phyloP scores from a whole-genome alignment of 1,284 basidiomycete species.

The Ustilago esculenta region DNA sequence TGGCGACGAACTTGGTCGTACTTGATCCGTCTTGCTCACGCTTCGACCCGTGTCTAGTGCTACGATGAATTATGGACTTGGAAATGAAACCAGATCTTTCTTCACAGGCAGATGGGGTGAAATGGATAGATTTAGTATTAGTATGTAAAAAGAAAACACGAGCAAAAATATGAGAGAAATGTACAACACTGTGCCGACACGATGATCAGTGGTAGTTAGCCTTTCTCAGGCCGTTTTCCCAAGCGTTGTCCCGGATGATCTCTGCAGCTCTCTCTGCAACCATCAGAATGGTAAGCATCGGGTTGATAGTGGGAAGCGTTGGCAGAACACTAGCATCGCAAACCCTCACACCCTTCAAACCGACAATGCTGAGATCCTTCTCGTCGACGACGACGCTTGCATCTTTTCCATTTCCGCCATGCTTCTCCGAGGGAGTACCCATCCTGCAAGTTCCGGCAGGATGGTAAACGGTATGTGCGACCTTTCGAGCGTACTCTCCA shows the following conservation, averaged over 20 bases:
- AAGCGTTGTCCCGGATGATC: slow-evolving; percentile 60
- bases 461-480: slow-evolving; percentile 67
- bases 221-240: slow-evolving; percentile 50
- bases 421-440: slow-evolving; percentile 51
- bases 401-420: slow-evolving; percentile 40
- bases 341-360: slow-evolving; percentile 60
- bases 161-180: too few species aligned
- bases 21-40: too few species aligned
- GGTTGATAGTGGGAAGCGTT: slow-evolving; percentile 63
- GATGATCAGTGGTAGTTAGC: slow-evolving; percentile 18
- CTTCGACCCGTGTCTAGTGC: too few species aligned
- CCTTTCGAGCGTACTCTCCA: slow-evolving; percentile 63
- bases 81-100: too few species aligned
- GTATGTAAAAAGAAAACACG: too few species aligned
- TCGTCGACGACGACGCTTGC: slow-evolving; percentile 63
- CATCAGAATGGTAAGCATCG: slow-evolving; percentile 59
- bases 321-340: slow-evolving; percentile 66
- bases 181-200: too few species aligned
- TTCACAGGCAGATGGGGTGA: too few species aligned
- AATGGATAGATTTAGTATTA: not conserved
- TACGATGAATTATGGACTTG: too few species aligned
- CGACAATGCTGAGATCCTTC: slow-evolving; percentile 57
- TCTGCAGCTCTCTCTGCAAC: slow-evolving; percentile 66
- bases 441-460: slow-evolving; percentile 66
- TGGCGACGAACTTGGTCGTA: slow-evolving; percentile 46